These are phyloP conservation scores for Pseudohyphozyma bogoriensis DNA, from an alignment of 768 basidiomycete genomes.

Conservation along the genomic window DNA sequence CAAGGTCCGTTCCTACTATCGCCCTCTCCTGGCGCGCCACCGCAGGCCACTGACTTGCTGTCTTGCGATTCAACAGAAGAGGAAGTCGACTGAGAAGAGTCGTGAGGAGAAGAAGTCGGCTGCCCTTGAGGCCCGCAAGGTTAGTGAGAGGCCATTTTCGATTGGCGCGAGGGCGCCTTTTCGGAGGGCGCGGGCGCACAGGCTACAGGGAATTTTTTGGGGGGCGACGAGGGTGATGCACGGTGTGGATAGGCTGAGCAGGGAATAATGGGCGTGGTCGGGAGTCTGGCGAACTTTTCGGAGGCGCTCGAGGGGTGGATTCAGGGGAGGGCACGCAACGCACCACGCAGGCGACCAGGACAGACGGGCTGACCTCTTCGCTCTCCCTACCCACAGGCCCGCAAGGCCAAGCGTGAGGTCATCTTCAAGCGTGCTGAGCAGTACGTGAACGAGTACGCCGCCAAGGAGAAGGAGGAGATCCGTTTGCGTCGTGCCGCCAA, in stretches of 20 bases:
- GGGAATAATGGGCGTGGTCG: not conserved
- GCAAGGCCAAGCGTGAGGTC: slow-evolving; percentile 85
- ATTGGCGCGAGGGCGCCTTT: too few relatives aligned
- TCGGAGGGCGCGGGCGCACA: too few relatives aligned
- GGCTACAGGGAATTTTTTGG: too few relatives aligned
- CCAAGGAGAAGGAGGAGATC: slow-evolving; percentile 91
- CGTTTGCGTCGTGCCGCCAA: slow-evolving; percentile 88
- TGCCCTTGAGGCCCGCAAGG: slow-evolving; percentile 43
- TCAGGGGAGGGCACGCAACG: not conserved
- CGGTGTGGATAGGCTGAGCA: not conserved
- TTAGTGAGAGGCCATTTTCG: too few relatives aligned
- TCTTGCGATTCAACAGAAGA: slow-evolving; percentile 34
- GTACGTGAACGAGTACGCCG: slow-evolving; percentile 92
- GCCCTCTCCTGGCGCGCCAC: not conserved
- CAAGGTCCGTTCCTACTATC: not conserved
- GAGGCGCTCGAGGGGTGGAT: too few relatives aligned
- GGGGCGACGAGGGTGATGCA: not conserved
- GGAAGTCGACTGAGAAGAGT: slow-evolving; percentile 43
- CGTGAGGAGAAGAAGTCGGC: slow-evolving; percentile 43
- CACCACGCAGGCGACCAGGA: not conserved
- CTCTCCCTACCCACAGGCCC: slow-evolving; percentile 49
- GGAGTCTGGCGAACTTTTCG: too few relatives aligned
- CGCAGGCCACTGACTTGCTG: too few relatives aligned
- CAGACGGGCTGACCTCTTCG: not conserved
- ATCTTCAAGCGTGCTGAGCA: slow-evolving; percentile 98